phyloP scores from a whole-genome alignment of 225 moss, liverwort and hornwort genomes.

The Marchantia polymorpha region DNA sequence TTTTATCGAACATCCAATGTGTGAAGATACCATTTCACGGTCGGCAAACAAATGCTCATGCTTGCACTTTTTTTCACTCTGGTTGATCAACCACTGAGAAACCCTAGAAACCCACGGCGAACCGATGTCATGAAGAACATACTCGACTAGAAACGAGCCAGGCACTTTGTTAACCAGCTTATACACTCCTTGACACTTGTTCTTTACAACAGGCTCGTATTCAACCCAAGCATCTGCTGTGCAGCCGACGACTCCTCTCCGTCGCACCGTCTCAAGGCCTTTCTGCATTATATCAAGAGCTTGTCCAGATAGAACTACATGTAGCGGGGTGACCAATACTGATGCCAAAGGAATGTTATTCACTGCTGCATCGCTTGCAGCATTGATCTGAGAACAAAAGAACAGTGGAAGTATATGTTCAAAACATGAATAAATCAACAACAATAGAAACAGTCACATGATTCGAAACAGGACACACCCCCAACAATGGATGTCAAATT shows the following conservation, averaged over 20 bases:
- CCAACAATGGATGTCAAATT: not conserved
- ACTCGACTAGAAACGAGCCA: slow-evolving; percentile 11
- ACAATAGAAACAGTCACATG: not conserved
- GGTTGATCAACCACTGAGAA: slow-evolving; percentile 35
- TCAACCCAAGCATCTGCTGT: slow-evolving; percentile 43
- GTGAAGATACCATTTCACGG: not conserved
- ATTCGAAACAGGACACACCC: not conserved
- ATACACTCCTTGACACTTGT: slow-evolving; percentile 22
- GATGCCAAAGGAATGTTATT: slow-evolving; percentile 33
- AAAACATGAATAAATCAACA: not conserved
- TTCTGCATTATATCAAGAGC: slow-evolving; percentile 13
- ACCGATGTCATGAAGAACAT: slow-evolving; percentile 24
- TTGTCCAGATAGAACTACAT: slow-evolving; percentile 33
- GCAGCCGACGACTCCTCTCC: slow-evolving; percentile 31
- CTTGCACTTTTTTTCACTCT: slow-evolving; percentile 37
- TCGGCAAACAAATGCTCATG: slow-evolving; percentile 17
- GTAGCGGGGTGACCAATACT: slow-evolving; percentile 22
- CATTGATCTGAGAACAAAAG: slow-evolving; percentile 30
- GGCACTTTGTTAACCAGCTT: slow-evolving; percentile 30
- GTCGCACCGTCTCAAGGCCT: slow-evolving; percentile 24
- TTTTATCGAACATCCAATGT: not conserved
- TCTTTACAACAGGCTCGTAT: slow-evolving; percentile 36
- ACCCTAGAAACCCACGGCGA: slow-evolving; percentile 24
- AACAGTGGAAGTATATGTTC: not conserved
- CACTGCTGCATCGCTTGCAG: slow-evolving; percentile 31